Evolutionary conservation across 2,329 filamentous ascomycete genomes (phyloP).

Genomic region (Trematosphaeria pertusa): DNA sequence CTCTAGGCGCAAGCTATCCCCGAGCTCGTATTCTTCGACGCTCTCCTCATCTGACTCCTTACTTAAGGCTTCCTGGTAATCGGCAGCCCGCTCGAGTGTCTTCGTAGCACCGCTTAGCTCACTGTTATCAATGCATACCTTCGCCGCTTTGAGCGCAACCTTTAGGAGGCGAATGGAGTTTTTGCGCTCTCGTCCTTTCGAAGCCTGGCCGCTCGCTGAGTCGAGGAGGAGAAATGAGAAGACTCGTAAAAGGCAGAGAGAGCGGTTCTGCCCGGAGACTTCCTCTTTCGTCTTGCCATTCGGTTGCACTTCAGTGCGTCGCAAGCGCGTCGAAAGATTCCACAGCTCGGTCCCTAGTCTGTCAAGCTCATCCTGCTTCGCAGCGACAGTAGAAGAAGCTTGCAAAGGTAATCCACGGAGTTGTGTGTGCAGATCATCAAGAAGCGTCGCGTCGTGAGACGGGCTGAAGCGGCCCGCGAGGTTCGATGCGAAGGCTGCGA

Average conservation of each 20-base stretch:
- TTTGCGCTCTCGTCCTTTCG: constrained; percentile 30
- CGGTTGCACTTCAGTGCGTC: constrained; percentile 23
- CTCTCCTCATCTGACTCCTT: constrained; percentile 21
- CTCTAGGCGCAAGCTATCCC: constrained; percentile 60
- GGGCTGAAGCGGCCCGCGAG: constrained; percentile 33
- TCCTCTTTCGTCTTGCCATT: constrained; percentile 43
- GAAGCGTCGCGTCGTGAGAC: constrained; percentile 24
- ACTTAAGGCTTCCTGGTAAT: constrained; percentile 50
- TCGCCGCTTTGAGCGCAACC: constrained; percentile 70
- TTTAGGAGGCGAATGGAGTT: constrained; percentile 65
- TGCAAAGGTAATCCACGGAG: constrained; percentile 49
- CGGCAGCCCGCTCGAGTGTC: constrained; percentile 69
- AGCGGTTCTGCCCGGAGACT: constrained; percentile 21
- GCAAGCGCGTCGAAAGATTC: constrained; percentile 68
- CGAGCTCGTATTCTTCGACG: constrained; percentile 36
- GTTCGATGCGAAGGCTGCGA: constrained; percentile 41
- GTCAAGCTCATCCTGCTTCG: constrained; percentile 61
- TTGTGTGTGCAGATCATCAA: constrained; percentile 49
- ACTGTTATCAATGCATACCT: constrained; percentile 66
- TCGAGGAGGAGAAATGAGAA: constrained; percentile 75
- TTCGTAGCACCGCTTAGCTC: constrained; percentile 66
- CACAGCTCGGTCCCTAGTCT: constrained; percentile 65
- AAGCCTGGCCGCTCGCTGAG: constrained; percentile 32
- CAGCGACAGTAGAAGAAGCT: constrained; percentile 29
- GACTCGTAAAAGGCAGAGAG: constrained; percentile 50